Conservation (phyloP, 2,329 filamentous ascomycete species). For the Stachybotrys chartarum region DNA sequence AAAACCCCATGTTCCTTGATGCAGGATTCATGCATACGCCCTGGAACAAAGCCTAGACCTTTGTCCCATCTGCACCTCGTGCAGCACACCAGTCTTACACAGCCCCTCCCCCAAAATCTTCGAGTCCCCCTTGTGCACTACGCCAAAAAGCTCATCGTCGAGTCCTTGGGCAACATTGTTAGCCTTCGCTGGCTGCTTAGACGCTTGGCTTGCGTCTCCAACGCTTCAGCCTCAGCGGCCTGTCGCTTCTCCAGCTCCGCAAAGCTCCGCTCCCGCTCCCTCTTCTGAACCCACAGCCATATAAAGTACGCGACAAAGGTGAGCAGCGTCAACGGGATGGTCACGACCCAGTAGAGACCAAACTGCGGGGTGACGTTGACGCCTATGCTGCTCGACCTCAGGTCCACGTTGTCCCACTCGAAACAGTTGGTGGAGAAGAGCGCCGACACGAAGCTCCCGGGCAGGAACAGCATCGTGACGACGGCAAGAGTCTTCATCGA, state of each 20-base stretch:
- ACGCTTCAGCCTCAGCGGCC: background rate
- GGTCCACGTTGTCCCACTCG: slow-evolving; percentile 20
- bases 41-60: too few relatives aligned
- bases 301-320: slow-evolving; percentile 27
- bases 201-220: background rate
- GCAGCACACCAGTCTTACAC: background rate
- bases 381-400: slow-evolving; percentile 13
- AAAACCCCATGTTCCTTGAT: too few relatives aligned
- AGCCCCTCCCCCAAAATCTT: too few relatives aligned
- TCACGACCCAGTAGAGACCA: slow-evolving; percentile 31
- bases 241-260: background rate
- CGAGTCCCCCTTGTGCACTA: background rate
- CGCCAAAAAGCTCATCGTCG: background rate
- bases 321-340: slow-evolving; percentile 27
- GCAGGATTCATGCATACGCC: too few relatives aligned
- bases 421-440: slow-evolving; percentile 30
- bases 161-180: background rate
- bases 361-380: slow-evolving; percentile 27
- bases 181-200: background rate
- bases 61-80: too few relatives aligned
- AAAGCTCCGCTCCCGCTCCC: slow-evolving; percentile 5
- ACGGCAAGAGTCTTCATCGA: slow-evolving; percentile 36
- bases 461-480: slow-evolving; percentile 35
- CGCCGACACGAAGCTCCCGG: slow-evolving; percentile 33
- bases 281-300: slow-evolving; percentile 23